These are phyloP conservation scores for Pichia membranifaciens DNA, from an alignment of 805 yeast species.

Conservation along the genomic window DNA sequence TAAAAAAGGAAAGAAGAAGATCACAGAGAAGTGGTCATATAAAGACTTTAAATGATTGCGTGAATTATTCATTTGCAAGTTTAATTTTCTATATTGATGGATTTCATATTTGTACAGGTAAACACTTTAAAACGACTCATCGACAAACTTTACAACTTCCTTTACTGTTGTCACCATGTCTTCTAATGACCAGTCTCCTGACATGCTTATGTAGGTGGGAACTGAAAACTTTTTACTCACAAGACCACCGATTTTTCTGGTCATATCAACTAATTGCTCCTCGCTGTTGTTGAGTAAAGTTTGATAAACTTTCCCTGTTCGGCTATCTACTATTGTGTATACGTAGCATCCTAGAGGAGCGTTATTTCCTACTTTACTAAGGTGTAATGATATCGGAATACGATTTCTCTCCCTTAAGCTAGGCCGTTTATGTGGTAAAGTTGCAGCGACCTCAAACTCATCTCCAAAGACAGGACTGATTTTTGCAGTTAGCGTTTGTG, in stretches of 20 bases:
- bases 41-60: conserved; percentile 66
- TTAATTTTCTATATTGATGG: background rate
- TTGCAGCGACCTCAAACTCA: conserved; percentile 22
- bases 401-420: conserved; percentile 13
- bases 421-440: conserved; percentile 19
- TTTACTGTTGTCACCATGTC: conserved; percentile 27
- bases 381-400: conserved; percentile 34
- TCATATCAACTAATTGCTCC: conserved; percentile 37
- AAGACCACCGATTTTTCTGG: conserved; percentile 38
- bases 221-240: conserved; percentile 34
- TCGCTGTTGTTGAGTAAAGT: conserved; percentile 39
- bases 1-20: conserved; percentile 63
- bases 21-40: conserved; percentile 89
- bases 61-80: background rate
- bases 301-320: conserved; percentile 29
- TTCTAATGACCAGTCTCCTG: conserved; percentile 34
- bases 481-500: conserved; percentile 18
- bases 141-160: conserved; percentile 27
- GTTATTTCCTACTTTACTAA: conserved; percentile 30
- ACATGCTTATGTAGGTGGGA: conserved; percentile 43
- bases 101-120: background rate
- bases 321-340: conserved; percentile 35
- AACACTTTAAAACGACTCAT: conserved; percentile 16
- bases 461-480: conserved; percentile 24
- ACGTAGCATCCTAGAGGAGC: conserved; percentile 38